phyloP scores from a whole-genome alignment of 129 eudicot species.

The Centrapalus pauciflorus region DNA sequence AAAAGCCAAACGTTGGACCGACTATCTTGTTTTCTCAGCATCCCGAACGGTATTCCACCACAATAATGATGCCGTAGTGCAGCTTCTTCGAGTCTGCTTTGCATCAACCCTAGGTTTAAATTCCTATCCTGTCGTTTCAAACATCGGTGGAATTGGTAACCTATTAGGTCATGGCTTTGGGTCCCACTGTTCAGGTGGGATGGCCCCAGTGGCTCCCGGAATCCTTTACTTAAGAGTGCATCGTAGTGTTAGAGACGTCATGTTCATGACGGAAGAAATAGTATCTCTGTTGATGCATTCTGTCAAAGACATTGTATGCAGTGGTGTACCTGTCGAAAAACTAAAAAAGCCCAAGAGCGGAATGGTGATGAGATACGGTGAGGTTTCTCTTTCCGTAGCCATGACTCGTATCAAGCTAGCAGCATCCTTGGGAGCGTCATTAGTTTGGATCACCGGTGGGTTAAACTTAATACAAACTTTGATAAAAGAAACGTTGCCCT shows the following conservation, averaged over 20 bases:
- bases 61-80: constrained; percentile 69
- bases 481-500: constrained; percentile 74
- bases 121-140: constrained; percentile 38
- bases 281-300: constrained; percentile 61
- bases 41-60: constrained; percentile 90
- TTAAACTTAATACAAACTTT: constrained; percentile 47
- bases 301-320: constrained; percentile 58
- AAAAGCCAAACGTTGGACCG: constrained; percentile 95
- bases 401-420: constrained; percentile 79
- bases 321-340: constrained; percentile 45
- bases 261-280: constrained; percentile 71
- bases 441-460: constrained; percentile 90
- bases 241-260: constrained; percentile 55
- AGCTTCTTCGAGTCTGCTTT: constrained; percentile 86
- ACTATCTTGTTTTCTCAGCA: constrained; percentile 80
- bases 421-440: constrained; percentile 77
- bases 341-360: constrained; percentile 45
- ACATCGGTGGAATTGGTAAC: constrained; percentile 78
- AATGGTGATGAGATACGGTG: constrained; percentile 49
- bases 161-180: constrained; percentile 97
- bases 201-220: constrained; percentile 94
- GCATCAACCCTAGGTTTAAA: constrained; percentile 60
- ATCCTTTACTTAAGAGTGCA: constrained; percentile 82
- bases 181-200: constrained; percentile 68
- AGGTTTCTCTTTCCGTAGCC: constrained; percentile 75